Evolutionary conservation across 2,329 filamentous ascomycete species (phyloP).

Genomic region (Fusarium globosum): DNA sequence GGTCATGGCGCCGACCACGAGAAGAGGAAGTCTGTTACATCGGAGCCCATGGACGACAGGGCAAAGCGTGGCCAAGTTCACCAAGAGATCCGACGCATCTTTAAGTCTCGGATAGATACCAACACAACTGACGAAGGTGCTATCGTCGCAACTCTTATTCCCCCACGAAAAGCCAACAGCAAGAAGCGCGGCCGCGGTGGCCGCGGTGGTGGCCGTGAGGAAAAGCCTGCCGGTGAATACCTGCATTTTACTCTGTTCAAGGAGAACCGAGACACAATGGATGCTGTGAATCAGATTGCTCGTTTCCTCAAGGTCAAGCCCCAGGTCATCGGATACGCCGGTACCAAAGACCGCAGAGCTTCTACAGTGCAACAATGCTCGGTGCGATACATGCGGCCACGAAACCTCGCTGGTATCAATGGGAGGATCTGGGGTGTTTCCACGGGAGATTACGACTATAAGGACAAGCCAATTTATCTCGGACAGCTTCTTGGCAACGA

Average conservation of each 20-base stretch:
- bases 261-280: constrained; percentile 97
- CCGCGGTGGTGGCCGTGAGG: constrained; percentile 40
- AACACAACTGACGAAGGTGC: constrained; percentile 68
- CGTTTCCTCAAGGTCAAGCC: constrained; percentile 79
- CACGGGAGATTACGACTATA: constrained; percentile 86
- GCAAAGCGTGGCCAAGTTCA: constrained; percentile 61
- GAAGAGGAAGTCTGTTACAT: constrained; percentile 50
- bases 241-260: constrained; percentile 95
- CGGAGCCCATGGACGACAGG: constrained; percentile 58
- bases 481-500: constrained; percentile 91
- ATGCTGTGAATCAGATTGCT: constrained; percentile 81
- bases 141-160: constrained; percentile 74
- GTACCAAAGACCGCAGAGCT: constrained; percentile 90
- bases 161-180: constrained; percentile 52
- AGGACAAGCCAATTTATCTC: constrained; percentile 76
- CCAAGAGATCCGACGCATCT: constrained; percentile 79
- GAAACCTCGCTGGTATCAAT: constrained; percentile 75
- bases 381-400: constrained; percentile 61
- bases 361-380: constrained; percentile 87
- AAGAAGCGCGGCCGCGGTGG: constrained; percentile 46
- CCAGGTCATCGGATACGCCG: constrained; percentile 79
- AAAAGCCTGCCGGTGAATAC: constrained; percentile 72
- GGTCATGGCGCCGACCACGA: constrained; percentile 47
- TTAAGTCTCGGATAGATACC: constrained; percentile 81
- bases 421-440: constrained; percentile 69